These are phyloP conservation scores for Plasmodium gallinaceum DNA, from an alignment of 169 alveolate species.

Conservation along the genomic window DNA sequence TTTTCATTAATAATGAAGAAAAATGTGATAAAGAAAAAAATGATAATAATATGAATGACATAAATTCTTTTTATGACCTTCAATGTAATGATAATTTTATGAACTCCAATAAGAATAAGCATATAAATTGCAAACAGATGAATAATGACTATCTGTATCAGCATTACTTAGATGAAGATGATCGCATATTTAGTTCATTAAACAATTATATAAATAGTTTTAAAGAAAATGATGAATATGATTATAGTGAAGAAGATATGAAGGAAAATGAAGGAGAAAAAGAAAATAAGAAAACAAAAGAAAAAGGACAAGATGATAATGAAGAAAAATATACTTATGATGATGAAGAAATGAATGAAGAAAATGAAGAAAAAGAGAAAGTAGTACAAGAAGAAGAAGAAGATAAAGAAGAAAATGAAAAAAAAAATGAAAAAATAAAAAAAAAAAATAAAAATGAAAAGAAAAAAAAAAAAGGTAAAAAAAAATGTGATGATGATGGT, in stretches of 20 bases:
- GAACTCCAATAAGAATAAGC: neutral
- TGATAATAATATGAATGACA: neutral
- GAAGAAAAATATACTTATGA: neutral
- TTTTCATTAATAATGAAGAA: neutral
- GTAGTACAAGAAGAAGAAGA: neutral
- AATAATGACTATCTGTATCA: neutral
- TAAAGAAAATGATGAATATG: neutral
- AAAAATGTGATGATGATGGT: neutral
- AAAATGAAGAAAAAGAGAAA: neutral
- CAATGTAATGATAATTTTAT: neutral
- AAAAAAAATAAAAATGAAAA: conserved; percentile 21
- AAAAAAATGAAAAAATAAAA: conserved; percentile 8
- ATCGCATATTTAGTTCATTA: conserved; percentile 22
- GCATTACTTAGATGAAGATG: conserved; percentile 40
- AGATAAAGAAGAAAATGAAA: neutral
- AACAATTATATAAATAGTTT: conserved; percentile 32
- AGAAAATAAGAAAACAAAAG: neutral
- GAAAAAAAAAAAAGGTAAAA: conserved; percentile 4
- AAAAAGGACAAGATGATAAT: neutral
- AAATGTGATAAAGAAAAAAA: neutral
- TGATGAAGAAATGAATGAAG: neutral
- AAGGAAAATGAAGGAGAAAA: neutral
- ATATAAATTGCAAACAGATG: neutral
- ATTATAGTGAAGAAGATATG: neutral
- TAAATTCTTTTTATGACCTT: neutral